phyloP scores from a whole-genome alignment of 768 basidiomycete species.

The Coprinellus aureogranulatus region DNA sequence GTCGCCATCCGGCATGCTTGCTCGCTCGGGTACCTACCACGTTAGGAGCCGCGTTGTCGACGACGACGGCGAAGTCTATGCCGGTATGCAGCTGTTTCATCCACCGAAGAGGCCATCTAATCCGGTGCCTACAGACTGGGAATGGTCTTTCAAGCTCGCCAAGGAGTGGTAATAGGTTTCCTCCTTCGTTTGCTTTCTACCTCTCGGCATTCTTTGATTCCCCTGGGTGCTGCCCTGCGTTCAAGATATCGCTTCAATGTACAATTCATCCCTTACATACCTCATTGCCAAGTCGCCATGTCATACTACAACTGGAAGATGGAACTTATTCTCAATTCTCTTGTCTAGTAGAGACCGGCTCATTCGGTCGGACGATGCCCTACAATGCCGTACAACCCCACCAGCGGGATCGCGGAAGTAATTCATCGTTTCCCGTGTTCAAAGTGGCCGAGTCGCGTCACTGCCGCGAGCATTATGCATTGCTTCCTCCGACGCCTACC shows the following conservation, averaged over 20 bases:
- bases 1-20: constrained; percentile 75
- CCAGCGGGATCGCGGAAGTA: no score
- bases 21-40: constrained; percentile 73
- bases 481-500: neutral
- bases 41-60: constrained; percentile 85
- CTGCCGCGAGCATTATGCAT: neutral
- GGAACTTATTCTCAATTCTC: neutral
- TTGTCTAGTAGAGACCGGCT: no score
- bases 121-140: constrained; percentile 53
- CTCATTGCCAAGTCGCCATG: neutral
- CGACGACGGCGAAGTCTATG: constrained; percentile 79
- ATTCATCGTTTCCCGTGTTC: no score
- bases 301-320: neutral
- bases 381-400: no score
- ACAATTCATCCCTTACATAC: neutral
- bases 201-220: neutral
- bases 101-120: neutral
- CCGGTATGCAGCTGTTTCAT: constrained; percentile 48
- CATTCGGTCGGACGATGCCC: no score
- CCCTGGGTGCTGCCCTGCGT: neutral
- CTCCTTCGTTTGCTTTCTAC: constrained; percentile 8
- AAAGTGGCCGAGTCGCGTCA: neutral
- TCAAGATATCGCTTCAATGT: constrained; percentile 1
- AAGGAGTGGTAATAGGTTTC: constrained; percentile 77
- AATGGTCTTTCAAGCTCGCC: constrained; percentile 87